Conservation (phyloP, 495 filamentous ascomycete species). For the Talaromyces liani region DNA sequence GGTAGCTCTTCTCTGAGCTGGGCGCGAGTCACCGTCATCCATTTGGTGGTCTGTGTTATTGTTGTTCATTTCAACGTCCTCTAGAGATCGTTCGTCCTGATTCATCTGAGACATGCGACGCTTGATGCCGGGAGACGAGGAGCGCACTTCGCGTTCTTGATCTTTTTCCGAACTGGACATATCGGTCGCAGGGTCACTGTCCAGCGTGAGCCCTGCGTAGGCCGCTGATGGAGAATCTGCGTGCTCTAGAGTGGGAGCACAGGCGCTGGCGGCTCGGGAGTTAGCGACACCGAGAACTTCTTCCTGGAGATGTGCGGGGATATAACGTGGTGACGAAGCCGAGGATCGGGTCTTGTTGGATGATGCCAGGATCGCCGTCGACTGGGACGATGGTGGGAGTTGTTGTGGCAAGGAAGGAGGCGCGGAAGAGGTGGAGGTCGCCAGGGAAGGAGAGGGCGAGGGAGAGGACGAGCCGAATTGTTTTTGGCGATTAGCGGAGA, state of each 20-base stretch:
- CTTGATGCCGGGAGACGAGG: conserved; percentile 46
- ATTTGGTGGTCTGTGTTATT: conserved; percentile 4
- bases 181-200: conserved; percentile 52
- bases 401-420: conserved; percentile 19
- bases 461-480: conserved; percentile 16
- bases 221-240: conserved; percentile 63
- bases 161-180: conserved; percentile 34
- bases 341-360: conserved; percentile 37
- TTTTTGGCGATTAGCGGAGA: not conserved
- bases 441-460: conserved; percentile 19
- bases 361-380: conserved; percentile 42
- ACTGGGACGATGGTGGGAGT: conserved; percentile 19
- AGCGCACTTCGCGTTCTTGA: conserved; percentile 22
- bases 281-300: conserved; percentile 40
- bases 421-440: conserved; percentile 13
- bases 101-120: conserved; percentile 45
- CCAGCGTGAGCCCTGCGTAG: conserved; percentile 63
- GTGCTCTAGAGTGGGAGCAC: conserved; percentile 41
- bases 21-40: conserved; percentile 17
- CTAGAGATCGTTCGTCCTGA: conserved; percentile 12
- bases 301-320: conserved; percentile 56
- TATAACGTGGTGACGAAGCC: conserved; percentile 37
- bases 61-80: conserved; percentile 27
- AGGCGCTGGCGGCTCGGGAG: conserved; percentile 25
- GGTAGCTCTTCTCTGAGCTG: conserved; percentile 12